These are phyloP conservation scores for Annona squamosa DNA, from an alignment of 164 flowering plant species.

Conservation along the genomic window DNA sequence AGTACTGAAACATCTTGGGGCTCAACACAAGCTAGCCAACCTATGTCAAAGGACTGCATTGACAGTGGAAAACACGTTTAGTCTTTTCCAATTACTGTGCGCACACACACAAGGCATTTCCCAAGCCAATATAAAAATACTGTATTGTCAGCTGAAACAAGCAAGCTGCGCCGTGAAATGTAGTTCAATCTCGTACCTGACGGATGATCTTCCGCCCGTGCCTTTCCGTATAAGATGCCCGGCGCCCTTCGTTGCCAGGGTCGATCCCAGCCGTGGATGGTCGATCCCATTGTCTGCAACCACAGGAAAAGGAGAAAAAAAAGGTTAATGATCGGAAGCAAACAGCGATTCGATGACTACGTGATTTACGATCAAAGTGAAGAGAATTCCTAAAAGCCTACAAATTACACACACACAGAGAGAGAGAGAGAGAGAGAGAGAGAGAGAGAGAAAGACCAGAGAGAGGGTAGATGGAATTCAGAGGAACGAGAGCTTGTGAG, in stretches of 20 bases:
- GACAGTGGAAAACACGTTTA: no score
- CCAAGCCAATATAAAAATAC: neutral
- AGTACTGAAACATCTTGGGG: no score
- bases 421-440: neutral
- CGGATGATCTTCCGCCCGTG: conserved; percentile 99
- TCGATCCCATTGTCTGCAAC: conserved; percentile 56
- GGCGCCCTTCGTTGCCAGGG: conserved; percentile 49
- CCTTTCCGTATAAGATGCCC: conserved; percentile 90
- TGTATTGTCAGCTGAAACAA: neutral
- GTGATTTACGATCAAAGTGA: neutral
- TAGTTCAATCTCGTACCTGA: conserved; percentile 44
- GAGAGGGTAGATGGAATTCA: conserved; percentile 2
- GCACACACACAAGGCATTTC: neutral
- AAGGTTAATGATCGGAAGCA: neutral
- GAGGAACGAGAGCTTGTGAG: neutral
- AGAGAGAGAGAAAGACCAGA: neutral
- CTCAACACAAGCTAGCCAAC: no score
- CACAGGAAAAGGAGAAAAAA: neutral
- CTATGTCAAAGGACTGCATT: no score
- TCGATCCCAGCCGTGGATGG: conserved; percentile 52
- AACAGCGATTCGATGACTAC: neutral
- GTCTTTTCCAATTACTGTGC: neutral
- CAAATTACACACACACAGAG: neutral
- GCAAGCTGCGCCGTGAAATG: neutral
- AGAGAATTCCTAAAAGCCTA: neutral